Evolutionary conservation across 345 rosid species (phyloP).

Genomic region (Gossypium australe): DNA sequence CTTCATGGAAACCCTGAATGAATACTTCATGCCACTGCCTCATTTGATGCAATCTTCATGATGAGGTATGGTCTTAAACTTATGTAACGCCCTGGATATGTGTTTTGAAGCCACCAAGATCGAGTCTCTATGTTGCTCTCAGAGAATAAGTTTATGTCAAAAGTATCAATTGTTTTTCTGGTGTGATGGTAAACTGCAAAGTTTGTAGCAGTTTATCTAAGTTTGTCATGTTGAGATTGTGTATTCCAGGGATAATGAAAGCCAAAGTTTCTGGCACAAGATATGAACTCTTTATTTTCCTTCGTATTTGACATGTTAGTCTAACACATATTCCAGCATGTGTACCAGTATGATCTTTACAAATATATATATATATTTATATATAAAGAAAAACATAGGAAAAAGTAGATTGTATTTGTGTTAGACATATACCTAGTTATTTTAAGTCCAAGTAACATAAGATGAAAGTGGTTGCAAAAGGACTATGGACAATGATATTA

Average conservation of each 20-base stretch:
- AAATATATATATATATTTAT: too few relatives aligned
- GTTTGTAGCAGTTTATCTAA: background rate
- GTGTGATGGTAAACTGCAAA: background rate
- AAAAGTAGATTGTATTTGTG: too few relatives aligned
- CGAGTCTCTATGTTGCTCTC: background rate
- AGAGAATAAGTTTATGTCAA: background rate
- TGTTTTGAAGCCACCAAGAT: background rate
- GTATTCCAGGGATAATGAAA: background rate
- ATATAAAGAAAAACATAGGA: too few relatives aligned
- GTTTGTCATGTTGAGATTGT: background rate
- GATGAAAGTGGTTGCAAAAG: too few relatives aligned
- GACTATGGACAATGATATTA: too few relatives aligned
- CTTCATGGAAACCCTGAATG: slow-evolving; percentile 44
- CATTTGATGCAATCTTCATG: background rate
- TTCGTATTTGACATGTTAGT: too few relatives aligned
- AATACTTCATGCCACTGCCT: background rate
- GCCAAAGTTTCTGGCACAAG: background rate
- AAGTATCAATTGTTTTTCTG: background rate
- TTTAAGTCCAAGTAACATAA: too few relatives aligned
- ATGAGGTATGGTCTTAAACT: background rate
- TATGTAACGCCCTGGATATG: background rate
- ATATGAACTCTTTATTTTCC: too few relatives aligned
- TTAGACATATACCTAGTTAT: too few relatives aligned
- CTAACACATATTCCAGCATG: too few relatives aligned
- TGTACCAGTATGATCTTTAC: too few relatives aligned